Evolutionary conservation across 1,139 yeast genomes (phyloP).

Genomic region (Kodamaea sp.): DNA sequence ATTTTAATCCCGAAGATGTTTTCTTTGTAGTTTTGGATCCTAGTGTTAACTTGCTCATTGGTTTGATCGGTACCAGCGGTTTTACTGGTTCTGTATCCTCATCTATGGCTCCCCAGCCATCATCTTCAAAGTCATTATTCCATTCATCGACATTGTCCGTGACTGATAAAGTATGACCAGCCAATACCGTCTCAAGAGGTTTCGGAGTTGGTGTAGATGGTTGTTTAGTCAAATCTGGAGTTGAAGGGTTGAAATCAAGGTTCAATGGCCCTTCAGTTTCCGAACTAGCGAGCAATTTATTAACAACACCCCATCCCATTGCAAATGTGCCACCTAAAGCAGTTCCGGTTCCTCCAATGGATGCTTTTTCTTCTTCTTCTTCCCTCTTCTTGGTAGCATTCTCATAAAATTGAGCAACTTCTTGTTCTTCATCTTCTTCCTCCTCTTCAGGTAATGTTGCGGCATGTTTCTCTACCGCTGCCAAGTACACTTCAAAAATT

Average conservation of each 20-base stretch:
- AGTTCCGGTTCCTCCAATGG: slow-evolving; percentile 1
- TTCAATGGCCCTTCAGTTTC: slow-evolving; percentile 35
- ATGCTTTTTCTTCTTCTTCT: slow-evolving; percentile 1
- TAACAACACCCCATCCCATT: slow-evolving; percentile 40
- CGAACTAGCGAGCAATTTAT: slow-evolving; percentile 32
- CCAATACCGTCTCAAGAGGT: slow-evolving; percentile 11
- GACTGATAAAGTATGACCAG: no score
- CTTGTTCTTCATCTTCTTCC: slow-evolving; percentile 37
- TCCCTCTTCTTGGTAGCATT: slow-evolving; percentile 19
- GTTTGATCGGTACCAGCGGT: slow-evolving; percentile 1
- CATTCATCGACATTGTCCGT: slow-evolving; percentile 5
- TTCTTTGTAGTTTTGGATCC: slow-evolving; percentile 21
- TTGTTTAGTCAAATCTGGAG: slow-evolving; percentile 37
- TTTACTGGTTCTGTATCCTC: slow-evolving; percentile 11
- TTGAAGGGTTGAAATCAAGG: slow-evolving; percentile 36
- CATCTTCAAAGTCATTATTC: slow-evolving; percentile 19
- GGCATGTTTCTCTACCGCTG: slow-evolving; percentile 63
- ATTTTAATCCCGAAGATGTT: slow-evolving; percentile 28
- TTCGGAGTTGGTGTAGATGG: slow-evolving; percentile 25
- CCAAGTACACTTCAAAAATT: slow-evolving; percentile 62
- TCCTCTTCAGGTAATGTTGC: slow-evolving; percentile 48
- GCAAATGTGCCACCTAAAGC: slow-evolving; percentile 13
- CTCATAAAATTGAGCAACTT: slow-evolving; percentile 29
- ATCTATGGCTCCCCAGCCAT: slow-evolving; percentile 31
- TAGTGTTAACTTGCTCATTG: slow-evolving; percentile 23